Evolutionary conservation across 345 rosid genomes (phyloP), one percentile per base, ranked within the genome.

Genomic region (Turritis glabra): DNA sequence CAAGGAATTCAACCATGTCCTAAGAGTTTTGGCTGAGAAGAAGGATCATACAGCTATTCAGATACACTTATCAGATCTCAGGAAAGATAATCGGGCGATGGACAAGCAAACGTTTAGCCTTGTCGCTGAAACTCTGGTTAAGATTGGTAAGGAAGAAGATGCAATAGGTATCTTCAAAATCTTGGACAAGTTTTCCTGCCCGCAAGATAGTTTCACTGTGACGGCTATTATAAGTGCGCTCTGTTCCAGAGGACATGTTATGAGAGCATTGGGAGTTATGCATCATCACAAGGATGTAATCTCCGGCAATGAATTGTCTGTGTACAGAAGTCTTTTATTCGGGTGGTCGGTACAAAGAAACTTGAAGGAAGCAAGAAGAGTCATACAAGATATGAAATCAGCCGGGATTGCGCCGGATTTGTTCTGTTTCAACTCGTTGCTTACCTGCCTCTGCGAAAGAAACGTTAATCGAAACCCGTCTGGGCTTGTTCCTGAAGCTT

Each of bases 101-200:
- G 96, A 93, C 40, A 67, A 73, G 23, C 89, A 78, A 46, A 87
- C 91, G 35, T 90, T 89, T 68, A 59, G 81, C 57, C 46, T 88
- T 47, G 83, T 89, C 3, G 89, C 88, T 26, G 91, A 89, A 73
- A 77, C 84, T 13, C 70, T 93, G 75, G 93, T 93, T 78, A 85
- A 82, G 68, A 58, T 86, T 44, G 90, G 92, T 72, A 87, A 81
- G 64, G 90, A 93, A 74, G 97, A 88, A 3, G 92, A 90, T 54
- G 97, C 98, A 8, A 80, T 87, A 80, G 93, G 96, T 17, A 79
- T 93, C 69, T 93, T 89, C 81, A 93, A 89, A 89, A 89, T 86
- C 72, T 82, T 93, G 79, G 84, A 89, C 52, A 90, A 86, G 83
- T 87, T 89, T 80, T 84, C 82, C 17, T 93, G 97, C 74, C 77